phyloP scores from a whole-genome alignment of 306 rosid species.

The Leucaena leucocephala region DNA sequence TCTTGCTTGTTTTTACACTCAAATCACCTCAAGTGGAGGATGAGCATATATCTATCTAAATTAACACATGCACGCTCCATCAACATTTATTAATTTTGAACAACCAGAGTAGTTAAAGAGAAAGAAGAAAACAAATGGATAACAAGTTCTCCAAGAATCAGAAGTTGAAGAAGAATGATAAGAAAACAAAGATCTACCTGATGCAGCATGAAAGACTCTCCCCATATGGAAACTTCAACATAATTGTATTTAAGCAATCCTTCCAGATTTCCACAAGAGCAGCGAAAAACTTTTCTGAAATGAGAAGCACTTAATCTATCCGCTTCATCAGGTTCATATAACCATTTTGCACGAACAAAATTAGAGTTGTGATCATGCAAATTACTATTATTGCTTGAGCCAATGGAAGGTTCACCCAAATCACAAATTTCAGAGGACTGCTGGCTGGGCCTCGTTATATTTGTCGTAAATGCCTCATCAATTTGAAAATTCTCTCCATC shows the following conservation, averaged over 20 bases:
- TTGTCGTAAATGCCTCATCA: constrained; percentile 33
- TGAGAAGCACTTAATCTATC: constrained; percentile 82
- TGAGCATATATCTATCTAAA: neutral
- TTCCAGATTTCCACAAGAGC: constrained; percentile 79
- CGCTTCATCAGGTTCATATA: constrained; percentile 74
- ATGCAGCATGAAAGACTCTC: constrained; percentile 96
- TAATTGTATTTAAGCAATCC: constrained; percentile 49
- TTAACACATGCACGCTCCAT: neutral
- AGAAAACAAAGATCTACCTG: constrained; percentile 59
- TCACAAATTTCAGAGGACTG: constrained; percentile 32
- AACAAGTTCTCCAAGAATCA: neutral
- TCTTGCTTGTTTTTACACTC: neutral
- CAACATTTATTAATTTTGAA: neutral
- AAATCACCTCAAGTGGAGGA: neutral
- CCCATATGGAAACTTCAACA: constrained; percentile 78
- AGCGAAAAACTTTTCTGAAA: constrained; percentile 74
- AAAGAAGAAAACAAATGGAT: neutral
- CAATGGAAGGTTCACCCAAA: constrained; percentile 36
- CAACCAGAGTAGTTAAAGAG: neutral
- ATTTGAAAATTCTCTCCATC: constrained; percentile 46
- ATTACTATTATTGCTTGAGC: constrained; percentile 39
- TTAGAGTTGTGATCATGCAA: constrained; percentile 40
- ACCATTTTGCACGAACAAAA: constrained; percentile 74
- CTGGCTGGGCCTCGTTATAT: constrained; percentile 24
- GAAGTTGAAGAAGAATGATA: constrained; percentile 12